Evolutionary conservation across 176 grass and related monocot species (phyloP).

Genomic region (Musa beccarii): DNA sequence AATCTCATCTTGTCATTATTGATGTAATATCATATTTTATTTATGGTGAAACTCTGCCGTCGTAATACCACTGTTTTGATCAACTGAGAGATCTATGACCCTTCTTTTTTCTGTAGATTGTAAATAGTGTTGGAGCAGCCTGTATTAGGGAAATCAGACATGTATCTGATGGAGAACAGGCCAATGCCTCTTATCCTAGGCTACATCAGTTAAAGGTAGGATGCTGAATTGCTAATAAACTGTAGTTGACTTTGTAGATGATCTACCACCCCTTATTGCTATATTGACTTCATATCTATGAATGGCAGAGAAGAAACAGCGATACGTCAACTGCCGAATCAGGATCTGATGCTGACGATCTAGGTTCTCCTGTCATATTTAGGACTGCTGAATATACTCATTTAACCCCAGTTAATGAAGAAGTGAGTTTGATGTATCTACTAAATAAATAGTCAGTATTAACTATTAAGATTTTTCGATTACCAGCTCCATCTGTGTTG

Average conservation of each 20-base stretch:
- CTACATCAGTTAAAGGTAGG: conserved; percentile 70
- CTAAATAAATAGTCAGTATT: not conserved
- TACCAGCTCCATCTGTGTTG: not conserved
- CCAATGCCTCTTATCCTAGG: conserved; percentile 39
- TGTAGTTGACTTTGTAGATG: conserved; percentile 24
- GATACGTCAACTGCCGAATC: conserved; percentile 81
- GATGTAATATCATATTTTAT: not conserved
- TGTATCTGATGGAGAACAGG: conserved; percentile 72
- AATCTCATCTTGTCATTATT: not conserved
- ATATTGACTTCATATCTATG: conserved; percentile 5
- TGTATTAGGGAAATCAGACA: conserved; percentile 39
- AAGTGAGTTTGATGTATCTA: conserved; percentile 37
- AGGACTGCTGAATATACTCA: conserved; percentile 57
- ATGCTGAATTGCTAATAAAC: conserved; percentile 18
- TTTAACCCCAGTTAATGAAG: conserved; percentile 82
- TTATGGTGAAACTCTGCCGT: not conserved
- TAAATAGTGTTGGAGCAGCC: conserved; percentile 59
- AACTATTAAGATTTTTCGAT: not conserved
- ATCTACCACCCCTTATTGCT: conserved; percentile 14
- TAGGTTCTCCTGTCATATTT: conserved; percentile 20
- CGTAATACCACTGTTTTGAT: not conserved
- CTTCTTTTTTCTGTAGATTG: conserved; percentile 39
- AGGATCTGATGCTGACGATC: conserved; percentile 75
- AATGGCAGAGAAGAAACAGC: conserved; percentile 57
- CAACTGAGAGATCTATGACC: conserved; percentile 12